These are phyloP conservation scores for Yarrowia divulgata DNA, from an alignment of 805 yeast genomes.

Conservation along the genomic window DNA sequence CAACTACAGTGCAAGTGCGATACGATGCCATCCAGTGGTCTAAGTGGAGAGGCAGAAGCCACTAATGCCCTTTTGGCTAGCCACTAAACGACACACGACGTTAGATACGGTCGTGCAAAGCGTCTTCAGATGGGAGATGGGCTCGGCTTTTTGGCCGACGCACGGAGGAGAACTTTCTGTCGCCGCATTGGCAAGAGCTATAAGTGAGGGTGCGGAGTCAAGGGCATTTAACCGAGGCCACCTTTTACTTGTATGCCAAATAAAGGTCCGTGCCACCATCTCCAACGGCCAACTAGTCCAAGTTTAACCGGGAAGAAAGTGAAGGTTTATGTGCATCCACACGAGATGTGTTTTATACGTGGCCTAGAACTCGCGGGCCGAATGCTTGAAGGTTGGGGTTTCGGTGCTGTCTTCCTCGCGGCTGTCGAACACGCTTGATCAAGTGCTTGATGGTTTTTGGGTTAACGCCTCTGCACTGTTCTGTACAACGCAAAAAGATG, in stretches of 20 bases:
- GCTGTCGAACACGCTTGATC: too few species aligned
- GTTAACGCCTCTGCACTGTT: too few species aligned
- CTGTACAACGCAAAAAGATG: too few species aligned
- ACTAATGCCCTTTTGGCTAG: slow-evolving; percentile 3
- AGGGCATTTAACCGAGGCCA: slow-evolving; percentile 5
- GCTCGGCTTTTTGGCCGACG: background rate
- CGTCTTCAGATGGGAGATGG: too few species aligned
- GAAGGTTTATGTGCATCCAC: background rate
- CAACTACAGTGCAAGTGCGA: too few species aligned
- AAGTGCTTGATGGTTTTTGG: too few species aligned
- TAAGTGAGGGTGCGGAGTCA: background rate
- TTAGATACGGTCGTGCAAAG: too few species aligned
- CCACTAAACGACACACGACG: background rate
- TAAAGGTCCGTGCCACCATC: slow-evolving; percentile 9
- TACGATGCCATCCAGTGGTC: background rate
- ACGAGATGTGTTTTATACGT: slow-evolving; percentile 4
- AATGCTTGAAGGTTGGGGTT: too few species aligned
- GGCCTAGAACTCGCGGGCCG: background rate
- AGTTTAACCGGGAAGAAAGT: slow-evolving; percentile 15
- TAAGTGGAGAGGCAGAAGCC: slow-evolving; percentile 26
- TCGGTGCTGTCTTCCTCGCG: too few species aligned
- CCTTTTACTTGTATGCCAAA: background rate
- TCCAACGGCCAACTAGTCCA: slow-evolving; percentile 20
- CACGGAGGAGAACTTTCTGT: background rate
- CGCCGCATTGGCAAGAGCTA: slow-evolving; percentile 4